Conservation (phyloP, 2,329 filamentous ascomycete genomes). For the Phoma sp. region DNA sequence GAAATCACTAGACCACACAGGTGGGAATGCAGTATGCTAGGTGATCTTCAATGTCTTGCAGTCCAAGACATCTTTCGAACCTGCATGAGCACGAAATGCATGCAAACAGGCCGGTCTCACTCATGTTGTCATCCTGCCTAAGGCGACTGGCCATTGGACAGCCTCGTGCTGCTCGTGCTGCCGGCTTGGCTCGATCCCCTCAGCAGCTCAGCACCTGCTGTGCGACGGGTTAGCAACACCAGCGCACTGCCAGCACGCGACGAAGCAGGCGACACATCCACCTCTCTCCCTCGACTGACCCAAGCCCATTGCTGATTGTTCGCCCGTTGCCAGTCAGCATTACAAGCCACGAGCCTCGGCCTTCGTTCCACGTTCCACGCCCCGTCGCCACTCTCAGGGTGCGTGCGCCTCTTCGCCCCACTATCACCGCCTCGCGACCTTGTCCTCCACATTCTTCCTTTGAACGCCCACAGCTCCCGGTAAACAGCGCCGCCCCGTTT, state of each 20-base stretch:
- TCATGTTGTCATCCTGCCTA: constrained; percentile 14
- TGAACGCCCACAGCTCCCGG: constrained; percentile 30
- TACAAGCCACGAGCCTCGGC: constrained; percentile 37
- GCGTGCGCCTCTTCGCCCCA: constrained; percentile 36
- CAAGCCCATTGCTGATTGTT: constrained; percentile 11
- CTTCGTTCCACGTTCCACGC: constrained; percentile 35
- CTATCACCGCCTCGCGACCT: constrained; percentile 38
- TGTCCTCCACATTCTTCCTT: constrained; percentile 30
- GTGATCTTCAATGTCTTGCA: background rate
- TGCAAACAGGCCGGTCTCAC: constrained; percentile 6
- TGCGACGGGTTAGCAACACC: constrained; percentile 29
- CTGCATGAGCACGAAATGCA: background rate
- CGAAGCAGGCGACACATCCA: constrained; percentile 24
- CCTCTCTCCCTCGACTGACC: constrained; percentile 2
- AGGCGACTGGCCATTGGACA: constrained; percentile 7
- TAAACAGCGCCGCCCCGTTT: constrained; percentile 18
- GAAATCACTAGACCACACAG: no score
- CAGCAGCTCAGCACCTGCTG: constrained; percentile 17
- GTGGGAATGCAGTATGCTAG: background rate
- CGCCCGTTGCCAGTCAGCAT: constrained; percentile 17
- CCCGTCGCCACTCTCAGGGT: constrained; percentile 39
- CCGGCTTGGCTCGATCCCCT: constrained; percentile 16
- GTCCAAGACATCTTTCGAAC: background rate
- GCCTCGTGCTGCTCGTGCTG: background rate
- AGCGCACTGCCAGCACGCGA: constrained; percentile 42